These are phyloP conservation scores for Lumnitzera littorea DNA, from an alignment of 345 rosid genomes.

Conservation along the genomic window DNA sequence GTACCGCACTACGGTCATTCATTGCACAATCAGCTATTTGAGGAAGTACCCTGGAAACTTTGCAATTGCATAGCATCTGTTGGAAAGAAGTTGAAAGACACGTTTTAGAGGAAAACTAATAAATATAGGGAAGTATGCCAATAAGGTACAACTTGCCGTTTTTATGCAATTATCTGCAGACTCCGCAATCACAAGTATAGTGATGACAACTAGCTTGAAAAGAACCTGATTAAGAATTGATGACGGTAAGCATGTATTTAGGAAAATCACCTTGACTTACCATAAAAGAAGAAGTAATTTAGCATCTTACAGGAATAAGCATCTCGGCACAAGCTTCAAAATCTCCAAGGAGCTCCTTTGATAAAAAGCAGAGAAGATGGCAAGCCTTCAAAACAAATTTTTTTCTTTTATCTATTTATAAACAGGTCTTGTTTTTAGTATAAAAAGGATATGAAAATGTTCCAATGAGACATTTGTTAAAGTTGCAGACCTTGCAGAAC, in stretches of 20 bases:
- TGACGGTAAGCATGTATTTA: too few relatives aligned
- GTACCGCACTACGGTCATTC: slow-evolving; percentile 79
- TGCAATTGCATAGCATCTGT: slow-evolving; percentile 95
- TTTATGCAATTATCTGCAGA: slow-evolving; percentile 98
- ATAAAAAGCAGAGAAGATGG: slow-evolving; percentile 85
- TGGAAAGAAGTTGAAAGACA: slow-evolving; percentile 16
- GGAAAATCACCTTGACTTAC: not conserved
- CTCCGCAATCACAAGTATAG: slow-evolving; percentile 99
- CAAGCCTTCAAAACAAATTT: slow-evolving; percentile 48
- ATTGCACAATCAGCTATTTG: slow-evolving; percentile 86
- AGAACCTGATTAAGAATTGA: slow-evolving; percentile 55
- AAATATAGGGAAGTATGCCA: slow-evolving; percentile 1
- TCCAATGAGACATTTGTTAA: too few relatives aligned
- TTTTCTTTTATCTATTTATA: not conserved
- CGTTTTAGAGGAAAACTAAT: slow-evolving; percentile 4
- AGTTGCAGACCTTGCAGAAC: too few relatives aligned
- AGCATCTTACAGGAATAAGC: slow-evolving; percentile 76
- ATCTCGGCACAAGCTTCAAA: slow-evolving; percentile 94
- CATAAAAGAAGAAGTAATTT: not conserved
- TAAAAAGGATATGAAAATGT: not conserved
- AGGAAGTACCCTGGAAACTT: slow-evolving; percentile 87
- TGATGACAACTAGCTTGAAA: slow-evolving; percentile 99
- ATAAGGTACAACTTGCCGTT: slow-evolving; percentile 42
- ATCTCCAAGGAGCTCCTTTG: slow-evolving; percentile 95
- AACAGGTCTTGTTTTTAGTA: not conserved